Conservation (phyloP, 2,329 filamentous ascomycete species). For the Neurospora sp. region DNA sequence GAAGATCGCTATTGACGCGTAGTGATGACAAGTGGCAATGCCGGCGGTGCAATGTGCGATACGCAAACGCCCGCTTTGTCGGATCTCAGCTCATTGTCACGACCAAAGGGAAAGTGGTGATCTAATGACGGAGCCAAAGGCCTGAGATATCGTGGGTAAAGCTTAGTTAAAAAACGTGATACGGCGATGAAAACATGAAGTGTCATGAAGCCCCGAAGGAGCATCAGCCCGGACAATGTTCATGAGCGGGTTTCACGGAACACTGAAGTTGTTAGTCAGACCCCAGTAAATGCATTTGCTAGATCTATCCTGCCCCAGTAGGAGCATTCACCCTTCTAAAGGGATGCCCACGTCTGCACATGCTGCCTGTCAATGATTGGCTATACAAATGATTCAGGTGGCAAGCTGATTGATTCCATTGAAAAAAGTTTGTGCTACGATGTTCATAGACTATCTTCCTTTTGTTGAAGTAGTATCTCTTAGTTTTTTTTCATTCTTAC, state of each 20-base stretch:
- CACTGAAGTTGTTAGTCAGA: not conserved
- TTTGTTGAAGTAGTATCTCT: not conserved
- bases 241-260: not conserved
- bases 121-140: not conserved
- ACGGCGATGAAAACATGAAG: not conserved
- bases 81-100: slow-evolving; percentile 1
- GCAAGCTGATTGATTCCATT: not conserved
- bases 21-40: not conserved
- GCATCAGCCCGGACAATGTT: not conserved
- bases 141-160: not conserved
- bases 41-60: not conserved
- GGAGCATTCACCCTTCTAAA: not conserved
- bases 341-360: not conserved
- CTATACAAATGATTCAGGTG: not conserved
- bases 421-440: not conserved
- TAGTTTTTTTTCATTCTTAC: not conserved
- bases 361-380: not conserved
- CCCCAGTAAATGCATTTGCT: not conserved
- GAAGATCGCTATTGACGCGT: not conserved
- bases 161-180: too few species aligned
- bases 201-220: not conserved
- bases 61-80: not conserved
- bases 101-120: not conserved
- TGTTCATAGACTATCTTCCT: not conserved
- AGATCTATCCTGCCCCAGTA: not conserved